Percentiles rank a stretch among this genome's conserved stretches.
phyloP scores from a whole-genome alignment of 768 basidiomycete species.

The Leccinum obscurum region DNA sequence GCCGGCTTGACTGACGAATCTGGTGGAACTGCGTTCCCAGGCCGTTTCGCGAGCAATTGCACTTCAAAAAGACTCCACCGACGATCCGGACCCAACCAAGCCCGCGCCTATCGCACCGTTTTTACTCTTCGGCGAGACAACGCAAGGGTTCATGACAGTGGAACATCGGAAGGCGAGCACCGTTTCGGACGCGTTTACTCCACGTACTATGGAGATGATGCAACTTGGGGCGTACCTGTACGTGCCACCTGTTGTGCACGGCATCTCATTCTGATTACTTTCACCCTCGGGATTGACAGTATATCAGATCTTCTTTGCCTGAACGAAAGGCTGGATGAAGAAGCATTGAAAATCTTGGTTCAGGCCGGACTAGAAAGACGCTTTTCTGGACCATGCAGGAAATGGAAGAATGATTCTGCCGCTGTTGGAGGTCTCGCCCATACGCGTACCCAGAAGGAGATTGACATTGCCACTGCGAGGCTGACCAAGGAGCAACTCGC shows the following conservation, averaged over 20 bases:
- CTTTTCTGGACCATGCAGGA: conserved; percentile 20
- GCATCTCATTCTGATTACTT: background rate
- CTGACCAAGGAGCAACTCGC: conserved; percentile 7
- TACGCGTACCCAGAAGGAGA: background rate
- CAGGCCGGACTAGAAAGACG: conserved; percentile 30
- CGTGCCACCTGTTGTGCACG: background rate
- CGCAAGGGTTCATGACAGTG: conserved; percentile 41
- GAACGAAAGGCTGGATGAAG: conserved; percentile 23
- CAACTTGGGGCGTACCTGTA: conserved; percentile 24
- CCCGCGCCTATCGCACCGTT: conserved; percentile 20
- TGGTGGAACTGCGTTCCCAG: background rate
- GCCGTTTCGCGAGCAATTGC: conserved; percentile 14
- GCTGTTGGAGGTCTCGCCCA: background rate
- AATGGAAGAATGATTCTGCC: conserved; percentile 22
- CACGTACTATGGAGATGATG: background rate
- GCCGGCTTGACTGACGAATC: background rate
- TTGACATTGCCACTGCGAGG: background rate
- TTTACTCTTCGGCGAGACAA: conserved; percentile 41
- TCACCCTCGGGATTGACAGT: conserved; percentile 12
- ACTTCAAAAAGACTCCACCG: conserved; percentile 9
- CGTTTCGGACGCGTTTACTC: background rate
- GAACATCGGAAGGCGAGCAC: conserved; percentile 19
- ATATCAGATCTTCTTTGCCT: conserved; percentile 27
- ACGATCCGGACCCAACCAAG: conserved; percentile 8
- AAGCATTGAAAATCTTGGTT: conserved; percentile 29